Conservation (phyloP, 768 basidiomycete species). For the Russula sp. region DNA sequence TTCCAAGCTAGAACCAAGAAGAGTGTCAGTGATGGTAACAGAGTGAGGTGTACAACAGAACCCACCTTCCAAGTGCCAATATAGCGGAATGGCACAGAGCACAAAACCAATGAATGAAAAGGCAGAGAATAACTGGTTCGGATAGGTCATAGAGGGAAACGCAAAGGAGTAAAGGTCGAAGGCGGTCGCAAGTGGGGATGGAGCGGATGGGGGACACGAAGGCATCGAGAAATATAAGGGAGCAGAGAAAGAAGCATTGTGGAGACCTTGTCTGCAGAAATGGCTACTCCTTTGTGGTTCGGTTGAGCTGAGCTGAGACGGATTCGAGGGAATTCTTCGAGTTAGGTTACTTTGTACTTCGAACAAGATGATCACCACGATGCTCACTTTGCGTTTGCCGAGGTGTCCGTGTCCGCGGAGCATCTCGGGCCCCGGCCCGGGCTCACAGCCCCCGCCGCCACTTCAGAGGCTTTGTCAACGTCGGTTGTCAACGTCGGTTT, state of each 20-base stretch:
- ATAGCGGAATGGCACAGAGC: constrained; percentile 46
- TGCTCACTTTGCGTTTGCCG: too few species aligned
- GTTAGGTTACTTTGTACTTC: not conserved
- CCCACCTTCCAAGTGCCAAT: constrained; percentile 48
- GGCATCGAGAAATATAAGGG: not conserved
- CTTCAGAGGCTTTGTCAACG: too few species aligned
- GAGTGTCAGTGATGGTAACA: not conserved
- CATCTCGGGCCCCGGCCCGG: too few species aligned
- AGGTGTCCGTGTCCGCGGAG: too few species aligned
- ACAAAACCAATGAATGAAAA: constrained; percentile 43
- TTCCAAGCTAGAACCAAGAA: constrained; percentile 44
- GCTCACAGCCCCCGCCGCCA: too few species aligned
- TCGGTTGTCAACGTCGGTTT: too few species aligned
- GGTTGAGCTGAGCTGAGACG: not conserved
- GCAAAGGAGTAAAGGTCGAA: not conserved
- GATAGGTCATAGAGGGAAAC: not conserved
- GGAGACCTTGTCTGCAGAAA: constrained; percentile 7
- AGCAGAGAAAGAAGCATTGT: not conserved
- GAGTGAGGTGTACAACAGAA: too few species aligned
- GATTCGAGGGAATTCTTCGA: too few species aligned
- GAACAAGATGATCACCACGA: not conserved
- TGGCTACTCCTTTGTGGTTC: constrained; percentile 1
- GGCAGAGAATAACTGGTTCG: constrained; percentile 29
- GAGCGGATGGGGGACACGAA: not conserved
- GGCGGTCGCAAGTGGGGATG: not conserved